Conservation (phyloP, 306 rosid species). For the Herpetospermum pedunculosum region DNA sequence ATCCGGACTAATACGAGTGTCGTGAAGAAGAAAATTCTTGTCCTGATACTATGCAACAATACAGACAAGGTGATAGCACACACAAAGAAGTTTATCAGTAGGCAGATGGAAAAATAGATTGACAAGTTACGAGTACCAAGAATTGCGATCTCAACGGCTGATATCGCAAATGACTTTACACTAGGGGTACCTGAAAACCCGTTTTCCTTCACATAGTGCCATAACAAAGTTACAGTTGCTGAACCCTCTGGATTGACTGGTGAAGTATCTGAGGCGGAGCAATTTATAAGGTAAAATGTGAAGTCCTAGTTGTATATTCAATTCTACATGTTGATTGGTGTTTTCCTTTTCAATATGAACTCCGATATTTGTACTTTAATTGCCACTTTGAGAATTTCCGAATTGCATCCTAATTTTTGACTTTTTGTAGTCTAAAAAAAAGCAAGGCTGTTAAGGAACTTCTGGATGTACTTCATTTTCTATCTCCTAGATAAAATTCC, state of each 20-base stretch:
- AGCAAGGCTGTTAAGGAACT: too few relatives aligned
- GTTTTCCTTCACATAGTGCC: conserved; percentile 68
- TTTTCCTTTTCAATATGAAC: background rate
- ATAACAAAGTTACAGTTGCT: conserved; percentile 60
- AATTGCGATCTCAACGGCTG: conserved; percentile 71
- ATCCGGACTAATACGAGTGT: conserved; percentile 74
- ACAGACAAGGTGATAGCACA: conserved; percentile 95
- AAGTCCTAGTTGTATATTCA: conserved; percentile 18
- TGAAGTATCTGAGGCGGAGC: conserved; percentile 54
- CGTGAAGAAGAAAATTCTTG: conserved; percentile 79
- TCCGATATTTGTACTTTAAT: background rate
- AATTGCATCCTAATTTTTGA: background rate
- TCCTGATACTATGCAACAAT: conserved; percentile 86
- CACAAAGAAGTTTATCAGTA: conserved; percentile 77
- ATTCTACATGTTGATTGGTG: background rate
- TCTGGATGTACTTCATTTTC: too few relatives aligned
- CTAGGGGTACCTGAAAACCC: conserved; percentile 57
- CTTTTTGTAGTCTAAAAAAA: too few relatives aligned
- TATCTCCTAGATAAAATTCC: too few relatives aligned
- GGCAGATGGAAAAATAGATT: conserved; percentile 83
- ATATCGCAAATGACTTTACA: conserved; percentile 62
- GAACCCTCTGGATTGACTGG: conserved; percentile 75
- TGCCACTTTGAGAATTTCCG: background rate
- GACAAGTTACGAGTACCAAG: conserved; percentile 77
- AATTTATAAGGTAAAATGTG: conserved; percentile 59